Percentiles rank a stretch among this genome's conserved stretches.
Conservation (phyloP, 1,139 yeast genomes). For the Yamadazyma mexicana region DNA sequence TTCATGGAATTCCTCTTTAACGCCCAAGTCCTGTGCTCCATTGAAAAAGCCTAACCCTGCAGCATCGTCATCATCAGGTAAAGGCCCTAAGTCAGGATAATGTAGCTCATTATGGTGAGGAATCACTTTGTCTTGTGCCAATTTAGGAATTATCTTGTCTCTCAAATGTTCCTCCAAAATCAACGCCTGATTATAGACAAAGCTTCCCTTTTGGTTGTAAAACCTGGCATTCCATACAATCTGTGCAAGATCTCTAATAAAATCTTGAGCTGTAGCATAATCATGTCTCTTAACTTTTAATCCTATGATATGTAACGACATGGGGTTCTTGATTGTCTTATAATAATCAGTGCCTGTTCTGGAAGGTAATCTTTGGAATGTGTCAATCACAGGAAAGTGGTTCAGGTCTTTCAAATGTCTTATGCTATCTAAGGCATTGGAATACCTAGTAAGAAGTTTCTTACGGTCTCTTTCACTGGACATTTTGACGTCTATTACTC, state of each 20-base stretch:
- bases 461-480: conserved; percentile 35
- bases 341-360: conserved; percentile 50
- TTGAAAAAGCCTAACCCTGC: conserved; percentile 1
- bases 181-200: conserved; percentile 70
- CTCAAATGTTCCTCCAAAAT: conserved; percentile 63
- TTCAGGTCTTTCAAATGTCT: conserved; percentile 46
- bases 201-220: conserved; percentile 71
- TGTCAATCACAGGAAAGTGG: conserved; percentile 42
- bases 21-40: conserved; percentile 2
- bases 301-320: conserved; percentile 44
- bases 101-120: conserved; percentile 43
- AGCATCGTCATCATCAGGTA: conserved; percentile 54
- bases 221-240: conserved; percentile 88
- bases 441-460: conserved; percentile 42
- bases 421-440: conserved; percentile 40
- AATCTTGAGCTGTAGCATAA: conserved; percentile 64
- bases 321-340: conserved; percentile 42
- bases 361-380: conserved; percentile 55
- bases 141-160: conserved; percentile 54
- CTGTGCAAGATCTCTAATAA: conserved; percentile 75
- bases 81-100: conserved; percentile 74
- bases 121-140: conserved; percentile 42
- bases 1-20: conserved; percentile 28
- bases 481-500: not conserved
- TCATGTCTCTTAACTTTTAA: conserved; percentile 40